A percentile compares a stretch with the other conserved stretches of the same genome.
These are phyloP conservation scores for Mangifera indica DNA, from an alignment of 345 rosid species.

Conservation along the genomic window DNA sequence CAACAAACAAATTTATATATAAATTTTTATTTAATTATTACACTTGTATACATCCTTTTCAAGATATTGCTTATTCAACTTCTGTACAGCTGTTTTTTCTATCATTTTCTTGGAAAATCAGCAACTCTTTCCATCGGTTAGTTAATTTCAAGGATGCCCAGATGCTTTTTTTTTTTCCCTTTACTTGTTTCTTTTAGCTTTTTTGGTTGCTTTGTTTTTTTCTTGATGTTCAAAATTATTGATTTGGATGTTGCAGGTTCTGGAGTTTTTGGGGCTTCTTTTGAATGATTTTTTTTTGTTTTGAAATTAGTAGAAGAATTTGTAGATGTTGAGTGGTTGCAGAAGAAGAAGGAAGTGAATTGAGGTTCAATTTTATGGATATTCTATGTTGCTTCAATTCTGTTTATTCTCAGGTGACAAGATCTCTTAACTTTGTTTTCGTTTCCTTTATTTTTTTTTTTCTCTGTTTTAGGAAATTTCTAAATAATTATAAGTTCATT, in stretches of 20 bases:
- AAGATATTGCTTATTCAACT: conserved; percentile 16
- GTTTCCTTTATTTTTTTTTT: background rate
- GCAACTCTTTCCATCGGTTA: conserved; percentile 20
- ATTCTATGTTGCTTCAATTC: conserved; percentile 46
- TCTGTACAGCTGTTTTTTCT: background rate
- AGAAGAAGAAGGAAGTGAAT: conserved; percentile 15
- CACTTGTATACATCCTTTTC: background rate
- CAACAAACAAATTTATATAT: background rate
- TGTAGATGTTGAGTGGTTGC: conserved; percentile 28
- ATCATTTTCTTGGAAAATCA: conserved; percentile 13
- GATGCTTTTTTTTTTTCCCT: background rate
- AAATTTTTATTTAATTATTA: background rate
- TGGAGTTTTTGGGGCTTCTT: background rate
- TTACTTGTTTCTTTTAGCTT: background rate
- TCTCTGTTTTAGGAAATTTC: background rate
- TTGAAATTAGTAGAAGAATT: conserved; percentile 9
- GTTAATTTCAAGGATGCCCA: conserved; percentile 14
- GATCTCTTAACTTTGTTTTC: background rate
- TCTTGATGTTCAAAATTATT: conserved; percentile 17
- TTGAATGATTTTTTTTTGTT: background rate
- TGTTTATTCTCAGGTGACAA: conserved; percentile 36
- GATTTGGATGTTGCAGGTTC: conserved; percentile 19
- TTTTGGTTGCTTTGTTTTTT: conserved; percentile 12
- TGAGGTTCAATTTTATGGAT: conserved; percentile 34
- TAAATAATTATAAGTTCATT: background rate